Evolutionary conservation across 176 grass and related monocot species (phyloP), one percentile per base, ranked within the genome.

Genomic region (Aegilops umbellulata): DNA sequence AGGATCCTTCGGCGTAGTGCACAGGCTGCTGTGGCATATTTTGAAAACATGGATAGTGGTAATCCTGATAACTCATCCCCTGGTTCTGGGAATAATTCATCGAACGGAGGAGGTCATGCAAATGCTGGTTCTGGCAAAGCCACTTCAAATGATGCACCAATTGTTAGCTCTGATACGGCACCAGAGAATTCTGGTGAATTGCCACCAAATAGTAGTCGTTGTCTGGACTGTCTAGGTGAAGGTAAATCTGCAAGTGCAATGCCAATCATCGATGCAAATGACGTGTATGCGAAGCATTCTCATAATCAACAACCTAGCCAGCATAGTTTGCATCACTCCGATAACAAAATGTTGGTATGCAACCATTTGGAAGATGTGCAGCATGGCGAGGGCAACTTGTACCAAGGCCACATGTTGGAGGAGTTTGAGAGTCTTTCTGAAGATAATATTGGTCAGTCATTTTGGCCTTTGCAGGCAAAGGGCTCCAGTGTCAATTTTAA

Each of bases 1-100:
- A 92, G 92, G 81, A 94, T 86, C 82, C 97, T 99, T 53, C 89
- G 80, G 22, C 90, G 85, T 25, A 96, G 97, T 73, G 94, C 97
- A 1, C 49, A 90, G 82, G 97, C 97, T 82, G 97, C 94, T 55
- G 78, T 90, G 46, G 81, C 92, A 61, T 96, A 93, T 86, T 96
- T 94, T 83, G 84, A 61, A 68, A 88, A 69, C 66, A 39, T 42
- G 79, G 88, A 76, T 78, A 26, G 6, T 79, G 82, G 82, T 79
- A 83, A 83, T 22, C 80, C 63, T 35, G 74, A 83, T 64, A 69
- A 73, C 55, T 88, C 90, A 12, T 83, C 79, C 44, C 75, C 81
- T 86, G 69, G 74, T 58, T 67, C 77, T 39, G 88, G 73, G 68
- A 83, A 64, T 47, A 82, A 51, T 65, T 91, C 92, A 58, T 84